Percentiles rank a stretch among this genome's conserved stretches.
These are phyloP conservation scores for Gloeopeniophorella convolvens DNA, from an alignment of 768 basidiomycete genomes.

Conservation along the genomic window DNA sequence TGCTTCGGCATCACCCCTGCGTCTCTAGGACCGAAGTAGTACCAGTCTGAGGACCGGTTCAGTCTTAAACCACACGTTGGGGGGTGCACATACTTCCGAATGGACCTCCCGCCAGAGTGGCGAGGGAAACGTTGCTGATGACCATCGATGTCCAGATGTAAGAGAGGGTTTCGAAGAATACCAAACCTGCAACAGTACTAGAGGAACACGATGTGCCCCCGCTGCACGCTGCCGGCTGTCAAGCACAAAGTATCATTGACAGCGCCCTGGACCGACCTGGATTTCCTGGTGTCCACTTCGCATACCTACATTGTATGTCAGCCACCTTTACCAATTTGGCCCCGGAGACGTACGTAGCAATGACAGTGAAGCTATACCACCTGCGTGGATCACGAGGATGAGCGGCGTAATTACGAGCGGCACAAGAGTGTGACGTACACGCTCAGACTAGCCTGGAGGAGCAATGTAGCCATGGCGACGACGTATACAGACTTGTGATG, in stretches of 20 bases:
- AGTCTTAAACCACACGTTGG: background rate
- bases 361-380: conserved; percentile 72
- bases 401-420: background rate
- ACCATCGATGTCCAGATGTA: conserved; percentile 85
- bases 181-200: conserved; percentile 68
- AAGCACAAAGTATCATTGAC: background rate
- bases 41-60: conserved; percentile 38
- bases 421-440: conserved; percentile 40
- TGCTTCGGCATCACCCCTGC: conserved; percentile 65
- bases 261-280: conserved; percentile 42
- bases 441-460: conserved; percentile 63
- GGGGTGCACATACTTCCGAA: conserved; percentile 42
- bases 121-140: conserved; percentile 68
- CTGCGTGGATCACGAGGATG: conserved; percentile 27
- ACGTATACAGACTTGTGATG: conserved; percentile 75
- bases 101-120: conserved; percentile 75
- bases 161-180: conserved; percentile 76
- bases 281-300: conserved; percentile 74
- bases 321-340: background rate
- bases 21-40: conserved; percentile 74
- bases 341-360: conserved; percentile 53
- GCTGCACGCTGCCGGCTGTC: conserved; percentile 37
- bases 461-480: conserved; percentile 66
- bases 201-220: conserved; percentile 54
- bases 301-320: conserved; percentile 30